Percentiles rank a stretch among this genome's conserved stretches.
phyloP scores from a whole-genome alignment of 352 stramenopile species.

The Globisporangium cederbergense region DNA sequence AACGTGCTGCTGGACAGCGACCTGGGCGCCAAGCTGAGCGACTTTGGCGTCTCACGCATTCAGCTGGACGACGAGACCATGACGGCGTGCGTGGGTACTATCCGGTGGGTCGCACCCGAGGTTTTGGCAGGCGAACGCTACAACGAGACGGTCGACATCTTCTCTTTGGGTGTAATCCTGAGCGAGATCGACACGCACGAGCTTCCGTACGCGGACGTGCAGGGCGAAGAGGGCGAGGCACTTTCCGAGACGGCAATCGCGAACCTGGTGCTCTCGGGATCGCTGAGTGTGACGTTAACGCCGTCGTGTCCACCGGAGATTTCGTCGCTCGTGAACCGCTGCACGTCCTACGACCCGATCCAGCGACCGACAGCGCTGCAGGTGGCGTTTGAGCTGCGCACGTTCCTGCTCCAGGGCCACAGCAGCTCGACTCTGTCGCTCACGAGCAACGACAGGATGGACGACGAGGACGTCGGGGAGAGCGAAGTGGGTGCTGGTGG shows the following conservation, averaged over 20 bases:
- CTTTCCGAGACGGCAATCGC: conserved; percentile 22
- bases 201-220: conserved; percentile 8
- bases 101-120: conserved; percentile 21
- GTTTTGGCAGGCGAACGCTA: conserved; percentile 18
- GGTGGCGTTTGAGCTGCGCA: conserved; percentile 24
- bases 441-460: not conserved
- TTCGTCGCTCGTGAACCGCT: conserved; percentile 16
- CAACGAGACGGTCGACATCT: conserved; percentile 22
- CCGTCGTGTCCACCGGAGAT: conserved; percentile 26
- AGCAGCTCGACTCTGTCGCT: conserved; percentile 1
- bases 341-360: conserved; percentile 22
- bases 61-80: conserved; percentile 20
- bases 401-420: not conserved
- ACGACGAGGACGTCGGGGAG: not conserved
- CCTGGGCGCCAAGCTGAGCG: conserved; percentile 70
- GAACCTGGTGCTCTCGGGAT: conserved; percentile 17
- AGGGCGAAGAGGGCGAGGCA: conserved; percentile 8
- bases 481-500: too few relatives aligned
- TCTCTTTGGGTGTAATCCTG: conserved; percentile 21
- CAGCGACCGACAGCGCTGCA: conserved; percentile 20
- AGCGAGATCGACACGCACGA: conserved; percentile 22
- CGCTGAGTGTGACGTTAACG: conserved; percentile 19
- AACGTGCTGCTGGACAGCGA: conserved; percentile 22
- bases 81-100: conserved; percentile 19
- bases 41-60: conserved; percentile 62